phyloP scores from a whole-genome alignment of 192 early-diverging fungal genomes.

The Coemansia nantahalensis region DNA sequence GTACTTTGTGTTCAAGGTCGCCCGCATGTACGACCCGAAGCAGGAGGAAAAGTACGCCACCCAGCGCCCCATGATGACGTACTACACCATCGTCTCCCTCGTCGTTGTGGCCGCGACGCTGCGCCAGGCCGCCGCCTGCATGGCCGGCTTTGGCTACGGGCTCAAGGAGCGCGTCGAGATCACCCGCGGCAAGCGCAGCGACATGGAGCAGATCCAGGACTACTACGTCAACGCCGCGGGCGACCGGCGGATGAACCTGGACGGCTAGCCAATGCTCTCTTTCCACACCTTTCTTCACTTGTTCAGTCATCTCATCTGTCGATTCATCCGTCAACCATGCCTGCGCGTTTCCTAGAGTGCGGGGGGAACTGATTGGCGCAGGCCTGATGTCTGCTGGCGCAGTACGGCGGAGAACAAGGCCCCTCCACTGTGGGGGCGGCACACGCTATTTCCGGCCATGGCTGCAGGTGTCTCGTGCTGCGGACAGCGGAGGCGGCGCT shows the following conservation, averaged over 20 bases:
- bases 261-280: conserved; percentile 15
- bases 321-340: not conserved
- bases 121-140: conserved; percentile 35
- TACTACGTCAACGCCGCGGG: conserved; percentile 53
- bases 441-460: too few species aligned
- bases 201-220: conserved; percentile 55
- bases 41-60: conserved; percentile 41
- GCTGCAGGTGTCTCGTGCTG: too few species aligned
- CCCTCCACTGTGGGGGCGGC: too few species aligned
- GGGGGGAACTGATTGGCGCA: too few species aligned
- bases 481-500: too few species aligned
- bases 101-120: conserved; percentile 32
- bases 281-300: not conserved
- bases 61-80: conserved; percentile 50
- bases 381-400: too few species aligned
- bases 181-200: conserved; percentile 50
- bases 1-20: conserved; percentile 53
- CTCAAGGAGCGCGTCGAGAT: conserved; percentile 51
- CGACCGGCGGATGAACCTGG: conserved; percentile 50
- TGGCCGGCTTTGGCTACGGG: conserved; percentile 53
- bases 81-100: conserved; percentile 47
- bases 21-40: conserved; percentile 51
- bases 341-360: too few species aligned
- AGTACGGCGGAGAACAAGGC: too few species aligned
- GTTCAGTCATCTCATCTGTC: too few species aligned